A percentile compares a stretch with the other conserved stretches of the same genome.
Conservation (phyloP, 2,329 filamentous ascomycete genomes). For the Talaromyces sp. region DNA sequence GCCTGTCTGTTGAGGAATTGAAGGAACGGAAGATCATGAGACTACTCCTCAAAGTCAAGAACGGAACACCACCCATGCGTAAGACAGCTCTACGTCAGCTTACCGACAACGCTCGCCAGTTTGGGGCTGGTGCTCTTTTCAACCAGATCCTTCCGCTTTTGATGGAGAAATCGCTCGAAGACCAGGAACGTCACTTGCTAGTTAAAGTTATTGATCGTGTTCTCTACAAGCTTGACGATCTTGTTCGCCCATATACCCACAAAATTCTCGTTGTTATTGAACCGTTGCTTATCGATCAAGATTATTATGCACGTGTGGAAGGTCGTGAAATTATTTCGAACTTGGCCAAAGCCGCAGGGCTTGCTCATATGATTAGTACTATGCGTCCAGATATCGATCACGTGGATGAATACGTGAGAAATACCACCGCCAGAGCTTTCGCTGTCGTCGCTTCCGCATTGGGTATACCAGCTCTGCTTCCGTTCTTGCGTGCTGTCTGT, state of each 20-base stretch:
- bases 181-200: conserved; percentile 94
- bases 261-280: conserved; percentile 99
- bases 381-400: conserved; percentile 99
- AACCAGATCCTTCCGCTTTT: conserved; percentile 95
- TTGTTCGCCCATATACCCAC: conserved; percentile 93
- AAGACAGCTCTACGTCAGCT: conserved; percentile 97
- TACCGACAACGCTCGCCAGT: conserved; percentile 94
- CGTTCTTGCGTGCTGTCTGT: conserved; percentile 92
- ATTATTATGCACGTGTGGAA: conserved; percentile 97
- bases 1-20: conserved; percentile 86
- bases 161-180: conserved; percentile 97
- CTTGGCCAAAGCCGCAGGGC: conserved; percentile 89
- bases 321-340: conserved; percentile 99
- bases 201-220: conserved; percentile 99
- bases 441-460: conserved; percentile 95
- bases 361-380: conserved; percentile 98
- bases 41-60: conserved; percentile 95
- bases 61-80: conserved; percentile 96
- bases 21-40: conserved; percentile 99
- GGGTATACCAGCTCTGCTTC: conserved; percentile 89
- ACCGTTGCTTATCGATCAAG: conserved; percentile 97
- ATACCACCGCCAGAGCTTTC: conserved; percentile 94
- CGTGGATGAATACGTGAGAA: conserved; percentile 95
- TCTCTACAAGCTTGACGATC: conserved; percentile 95
- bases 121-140: conserved; percentile 89